Evolutionary conservation across 148 eudicot genomes (phyloP), one percentile per base, ranked within the genome.

Genomic region (Rhododendron molle): DNA sequence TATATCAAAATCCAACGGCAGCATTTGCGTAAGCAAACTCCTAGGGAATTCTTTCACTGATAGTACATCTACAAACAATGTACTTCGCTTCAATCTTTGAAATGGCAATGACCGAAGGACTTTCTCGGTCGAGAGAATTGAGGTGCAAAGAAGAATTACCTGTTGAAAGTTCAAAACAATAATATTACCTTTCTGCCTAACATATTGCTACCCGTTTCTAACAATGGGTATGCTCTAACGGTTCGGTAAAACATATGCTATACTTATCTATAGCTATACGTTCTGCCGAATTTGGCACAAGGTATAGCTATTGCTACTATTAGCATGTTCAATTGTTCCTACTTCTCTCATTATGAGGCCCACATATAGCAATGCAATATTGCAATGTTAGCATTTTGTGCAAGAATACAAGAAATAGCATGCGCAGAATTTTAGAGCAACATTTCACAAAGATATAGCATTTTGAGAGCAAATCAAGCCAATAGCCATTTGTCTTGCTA

Each of bases 31-130:
- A 86, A 96, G 92, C 54, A 95, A 78, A n/a, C 87, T 88, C 21
- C 91, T 91, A 9, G 99, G 95, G 49, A 96, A 94, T 71, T 95
- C 99, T 74, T 96, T 96, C 0, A 96, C 99, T 0, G 99, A 96
- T 9, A 96, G 84, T 8, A 95, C 98, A 76, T 96, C 98, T 7
- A 95, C 99, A 60, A 96, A 96, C 7, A 96, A 90, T 32, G 98
- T 96, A 49, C 92, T 92, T 23, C 99, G 86, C 78, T 89, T 93
- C 15, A 96, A 87, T 34, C 98, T 88, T 52, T 93, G 96, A 40
- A 96, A 74, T 16, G 99, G 99, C 11, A 96, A 81, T 1, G 98
- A 90, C 7, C 87, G 85, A 49, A 96, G 92, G 23, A 96, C 95
- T 4, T 86, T 83, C 78, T 95, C 96, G 6, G 96, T 93, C 0